These are phyloP conservation scores for Flaveria sonorensis DNA, from an alignment of 129 eudicot species.

Conservation along the genomic window DNA sequence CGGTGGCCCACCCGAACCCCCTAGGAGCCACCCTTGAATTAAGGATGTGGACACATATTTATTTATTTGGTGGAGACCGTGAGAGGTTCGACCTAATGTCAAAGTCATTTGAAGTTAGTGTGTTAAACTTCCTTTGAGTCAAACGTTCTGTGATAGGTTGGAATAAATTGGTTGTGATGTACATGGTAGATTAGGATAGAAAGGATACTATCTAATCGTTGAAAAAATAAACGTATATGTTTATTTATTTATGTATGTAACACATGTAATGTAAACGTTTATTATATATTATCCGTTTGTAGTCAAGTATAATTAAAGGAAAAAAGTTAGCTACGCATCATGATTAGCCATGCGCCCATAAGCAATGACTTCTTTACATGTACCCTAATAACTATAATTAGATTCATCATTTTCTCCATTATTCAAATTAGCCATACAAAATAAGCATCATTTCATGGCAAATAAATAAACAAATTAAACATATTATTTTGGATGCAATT, in stretches of 20 bases:
- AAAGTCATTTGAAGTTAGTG: too few species aligned
- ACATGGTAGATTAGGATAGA: too few species aligned
- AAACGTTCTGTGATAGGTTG: too few species aligned
- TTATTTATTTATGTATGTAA: not conserved
- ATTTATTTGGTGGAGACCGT: too few species aligned
- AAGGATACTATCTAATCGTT: too few species aligned
- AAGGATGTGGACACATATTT: too few species aligned
- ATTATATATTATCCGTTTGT: not conserved
- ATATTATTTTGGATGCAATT: not conserved
- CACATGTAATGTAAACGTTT: not conserved
- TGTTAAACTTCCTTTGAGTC: too few species aligned
- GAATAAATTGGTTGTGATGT: too few species aligned
- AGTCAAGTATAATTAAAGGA: not conserved
- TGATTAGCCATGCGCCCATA: not conserved
- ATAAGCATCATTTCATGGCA: constrained; percentile 2
- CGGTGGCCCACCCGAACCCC: too few species aligned
- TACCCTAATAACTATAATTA: constrained; percentile 5
- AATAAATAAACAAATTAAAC: not conserved
- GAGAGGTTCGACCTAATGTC: too few species aligned
- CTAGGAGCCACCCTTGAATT: too few species aligned
- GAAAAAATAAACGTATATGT: too few species aligned
- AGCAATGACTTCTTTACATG: not conserved
- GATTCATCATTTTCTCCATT: constrained; percentile 1
- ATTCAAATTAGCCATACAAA: not conserved
- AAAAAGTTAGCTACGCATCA: not conserved